These are phyloP conservation scores for Magnolia kwangsiensis DNA, from an alignment of 164 flowering plant genomes.

Conservation along the genomic window DNA sequence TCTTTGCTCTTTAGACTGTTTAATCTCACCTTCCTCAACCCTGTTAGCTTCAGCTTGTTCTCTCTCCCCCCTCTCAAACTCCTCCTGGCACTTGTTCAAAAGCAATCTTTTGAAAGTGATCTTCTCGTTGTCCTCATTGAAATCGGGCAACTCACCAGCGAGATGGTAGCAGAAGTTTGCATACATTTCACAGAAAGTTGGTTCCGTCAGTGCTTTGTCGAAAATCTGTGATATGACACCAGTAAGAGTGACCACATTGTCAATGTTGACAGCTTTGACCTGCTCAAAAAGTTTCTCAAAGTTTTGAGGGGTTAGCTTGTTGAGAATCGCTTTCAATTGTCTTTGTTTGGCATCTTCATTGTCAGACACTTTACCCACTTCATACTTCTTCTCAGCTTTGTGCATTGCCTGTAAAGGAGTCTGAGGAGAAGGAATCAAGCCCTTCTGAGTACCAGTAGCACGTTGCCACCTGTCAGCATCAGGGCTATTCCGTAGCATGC, in stretches of 20 bases:
- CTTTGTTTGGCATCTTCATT: conserved; percentile 78
- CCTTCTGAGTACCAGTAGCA: conserved; percentile 48
- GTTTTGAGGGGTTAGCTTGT: conserved; percentile 88
- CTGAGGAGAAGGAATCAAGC: conserved; percentile 71
- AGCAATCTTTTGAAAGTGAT: conserved; percentile 76
- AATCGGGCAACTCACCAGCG: conserved; percentile 60
- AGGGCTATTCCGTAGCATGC: conserved; percentile 46
- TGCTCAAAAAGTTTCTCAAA: conserved; percentile 81
- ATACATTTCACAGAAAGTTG: conserved; percentile 95
- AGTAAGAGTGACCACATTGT: conserved; percentile 56
- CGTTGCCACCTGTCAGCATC: conserved; percentile 65
- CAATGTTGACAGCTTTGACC: conserved; percentile 79
- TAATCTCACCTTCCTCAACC: conserved; percentile 58
- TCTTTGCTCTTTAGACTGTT: conserved; percentile 61
- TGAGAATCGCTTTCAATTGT: conserved; percentile 65
- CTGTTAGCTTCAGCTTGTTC: conserved; percentile 80
- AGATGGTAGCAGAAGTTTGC: conserved; percentile 73
- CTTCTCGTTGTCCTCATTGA: conserved; percentile 59
- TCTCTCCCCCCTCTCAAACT: conserved; percentile 80
- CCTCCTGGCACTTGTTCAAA: conserved; percentile 87
- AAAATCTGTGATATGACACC: conserved; percentile 86
- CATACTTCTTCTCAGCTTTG: conserved; percentile 77
- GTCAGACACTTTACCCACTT: conserved; percentile 68
- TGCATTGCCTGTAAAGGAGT: conserved; percentile 63
- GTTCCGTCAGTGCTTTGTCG: conserved; percentile 86